Evolutionary conservation across 2,329 filamentous ascomycete species (phyloP).

Genomic region (Paraconiothyrium sp.): DNA sequence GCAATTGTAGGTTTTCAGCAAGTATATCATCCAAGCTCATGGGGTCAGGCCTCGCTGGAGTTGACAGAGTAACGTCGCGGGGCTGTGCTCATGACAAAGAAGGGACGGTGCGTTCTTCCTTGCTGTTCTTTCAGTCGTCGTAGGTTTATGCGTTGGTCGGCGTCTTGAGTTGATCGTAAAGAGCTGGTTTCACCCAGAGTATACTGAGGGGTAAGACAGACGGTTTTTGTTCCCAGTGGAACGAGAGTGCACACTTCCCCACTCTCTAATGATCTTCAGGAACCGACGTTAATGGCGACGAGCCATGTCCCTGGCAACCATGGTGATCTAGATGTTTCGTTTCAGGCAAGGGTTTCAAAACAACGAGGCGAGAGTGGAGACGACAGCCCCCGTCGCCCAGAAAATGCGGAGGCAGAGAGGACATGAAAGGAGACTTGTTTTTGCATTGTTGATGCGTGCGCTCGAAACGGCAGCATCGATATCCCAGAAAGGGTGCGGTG

Average conservation of each 20-base stretch:
- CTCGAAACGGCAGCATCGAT: neutral
- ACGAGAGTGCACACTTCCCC: neutral
- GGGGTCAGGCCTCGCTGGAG: neutral
- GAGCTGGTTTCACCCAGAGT: constrained; percentile 12
- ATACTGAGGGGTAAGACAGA: neutral
- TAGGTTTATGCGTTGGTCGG: neutral
- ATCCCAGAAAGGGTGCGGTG: neutral
- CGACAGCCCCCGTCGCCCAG: neutral
- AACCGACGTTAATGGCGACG: neutral
- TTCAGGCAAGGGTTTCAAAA: constrained; percentile 16
- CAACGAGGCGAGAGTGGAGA: constrained; percentile 8
- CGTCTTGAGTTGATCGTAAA: neutral
- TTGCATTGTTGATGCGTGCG: constrained; percentile 15
- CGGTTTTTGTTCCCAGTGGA: neutral
- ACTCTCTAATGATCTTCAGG: constrained; percentile 11
- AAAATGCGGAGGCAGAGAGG: constrained; percentile 8
- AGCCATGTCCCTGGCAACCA: neutral
- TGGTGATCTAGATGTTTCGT: constrained; percentile 17
- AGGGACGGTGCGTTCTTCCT: neutral
- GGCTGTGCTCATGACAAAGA: neutral
- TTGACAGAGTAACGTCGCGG: neutral
- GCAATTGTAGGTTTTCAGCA: neutral
- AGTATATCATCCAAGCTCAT: neutral
- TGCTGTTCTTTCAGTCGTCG: neutral
- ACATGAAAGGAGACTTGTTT: constrained; percentile 12